Percentiles rank a stretch among this genome's conserved stretches.
These are phyloP conservation scores for Rhizophlyctis rosea DNA, from an alignment of 192 early-diverging fungal species.

Conservation along the genomic window DNA sequence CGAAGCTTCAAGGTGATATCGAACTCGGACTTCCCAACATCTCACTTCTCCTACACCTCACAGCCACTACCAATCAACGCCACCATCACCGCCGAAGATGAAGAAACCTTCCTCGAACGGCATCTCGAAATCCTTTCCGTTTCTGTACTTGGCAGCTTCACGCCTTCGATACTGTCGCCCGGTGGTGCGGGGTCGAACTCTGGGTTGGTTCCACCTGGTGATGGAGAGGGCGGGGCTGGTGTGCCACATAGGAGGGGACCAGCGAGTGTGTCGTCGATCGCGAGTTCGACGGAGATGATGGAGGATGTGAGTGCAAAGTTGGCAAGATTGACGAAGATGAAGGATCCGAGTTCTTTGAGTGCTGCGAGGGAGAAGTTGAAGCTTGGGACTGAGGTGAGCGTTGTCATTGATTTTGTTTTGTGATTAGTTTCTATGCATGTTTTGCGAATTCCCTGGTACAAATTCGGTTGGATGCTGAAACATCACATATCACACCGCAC, in stretches of 20 bases:
- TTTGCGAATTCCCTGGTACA: too few species aligned
- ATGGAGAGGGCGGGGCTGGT: too few species aligned
- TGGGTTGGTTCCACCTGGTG: background rate
- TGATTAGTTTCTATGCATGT: background rate
- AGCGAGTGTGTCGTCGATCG: background rate
- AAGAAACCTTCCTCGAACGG: constrained; percentile 82
- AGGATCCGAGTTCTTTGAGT: constrained; percentile 6
- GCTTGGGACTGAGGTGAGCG: background rate
- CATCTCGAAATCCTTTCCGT: constrained; percentile 67
- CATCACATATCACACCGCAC: too few species aligned
- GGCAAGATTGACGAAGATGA: constrained; percentile 31
- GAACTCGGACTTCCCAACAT: too few species aligned
- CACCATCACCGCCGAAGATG: constrained; percentile 75
- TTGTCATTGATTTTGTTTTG: too few species aligned
- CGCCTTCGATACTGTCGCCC: background rate
- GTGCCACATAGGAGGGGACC: background rate
- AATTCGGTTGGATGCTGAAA: too few species aligned
- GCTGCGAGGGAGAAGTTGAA: background rate
- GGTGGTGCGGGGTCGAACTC: background rate
- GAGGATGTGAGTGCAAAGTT: constrained; percentile 40
- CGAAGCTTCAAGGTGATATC: background rate
- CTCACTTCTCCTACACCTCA: background rate
- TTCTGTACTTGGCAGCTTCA: background rate
- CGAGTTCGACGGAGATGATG: constrained; percentile 17
- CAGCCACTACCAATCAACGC: constrained; percentile 62